A percentile compares a stretch with the other conserved stretches of the same genome.
phyloP scores from a whole-genome alignment of 805 yeast species.

The Kuraishia borneana region DNA sequence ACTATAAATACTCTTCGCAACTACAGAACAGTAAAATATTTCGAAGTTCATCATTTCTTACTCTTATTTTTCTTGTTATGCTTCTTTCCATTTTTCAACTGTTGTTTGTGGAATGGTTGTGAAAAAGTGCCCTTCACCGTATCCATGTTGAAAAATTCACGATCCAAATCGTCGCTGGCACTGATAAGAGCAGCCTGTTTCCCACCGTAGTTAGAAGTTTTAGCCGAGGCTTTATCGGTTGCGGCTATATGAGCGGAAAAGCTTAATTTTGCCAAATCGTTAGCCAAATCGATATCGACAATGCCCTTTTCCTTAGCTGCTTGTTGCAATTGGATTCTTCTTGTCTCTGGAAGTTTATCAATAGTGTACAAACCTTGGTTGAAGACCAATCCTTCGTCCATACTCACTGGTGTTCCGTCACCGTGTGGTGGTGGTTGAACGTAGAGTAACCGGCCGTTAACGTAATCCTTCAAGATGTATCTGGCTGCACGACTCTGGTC shows the following conservation, averaged over 20 bases:
- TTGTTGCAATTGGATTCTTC: conserved; percentile 56
- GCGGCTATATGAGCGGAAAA: conserved; percentile 69
- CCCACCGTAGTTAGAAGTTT: conserved; percentile 61
- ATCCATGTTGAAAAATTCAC: conserved; percentile 71
- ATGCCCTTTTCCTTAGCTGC: conserved; percentile 55
- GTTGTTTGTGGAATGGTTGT: conserved; percentile 62
- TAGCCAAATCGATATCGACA: conserved; percentile 51
- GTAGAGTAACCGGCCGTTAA: conserved; percentile 77
- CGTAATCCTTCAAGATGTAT: conserved; percentile 87
- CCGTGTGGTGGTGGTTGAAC: conserved; percentile 82
- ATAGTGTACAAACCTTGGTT: conserved; percentile 68
- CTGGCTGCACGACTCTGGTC: conserved; percentile 94
- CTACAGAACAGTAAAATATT: neutral
- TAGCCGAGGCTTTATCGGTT: conserved; percentile 30
- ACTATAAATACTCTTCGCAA: too few relatives aligned
- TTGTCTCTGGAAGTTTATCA: conserved; percentile 53
- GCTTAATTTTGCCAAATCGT: conserved; percentile 60
- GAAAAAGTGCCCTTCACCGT: conserved; percentile 50
- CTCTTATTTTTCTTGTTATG: conserved; percentile 42
- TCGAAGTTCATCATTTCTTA: neutral
- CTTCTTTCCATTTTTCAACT: conserved; percentile 64
- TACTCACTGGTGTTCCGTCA: conserved; percentile 39
- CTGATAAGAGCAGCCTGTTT: conserved; percentile 69
- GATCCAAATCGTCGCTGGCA: conserved; percentile 75
- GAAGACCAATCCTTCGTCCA: conserved; percentile 50